Evolutionary conservation across 192 early-diverging fungal species (phyloP).

Genomic region (Mortierella antarctica): DNA sequence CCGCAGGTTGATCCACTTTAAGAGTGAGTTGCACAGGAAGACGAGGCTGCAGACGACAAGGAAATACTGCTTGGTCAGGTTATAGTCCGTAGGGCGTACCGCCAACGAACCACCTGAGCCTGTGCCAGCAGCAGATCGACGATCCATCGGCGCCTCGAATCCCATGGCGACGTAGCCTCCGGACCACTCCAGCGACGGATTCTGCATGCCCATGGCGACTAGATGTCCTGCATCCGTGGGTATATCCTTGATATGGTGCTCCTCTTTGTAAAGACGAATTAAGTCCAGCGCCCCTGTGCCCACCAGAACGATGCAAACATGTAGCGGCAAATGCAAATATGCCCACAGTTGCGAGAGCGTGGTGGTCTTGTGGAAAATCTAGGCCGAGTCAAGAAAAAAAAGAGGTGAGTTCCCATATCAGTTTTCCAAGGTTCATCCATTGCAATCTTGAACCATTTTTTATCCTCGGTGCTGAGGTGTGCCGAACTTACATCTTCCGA

Average conservation of each 20-base stretch:
- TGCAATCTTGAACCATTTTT: too few relatives aligned
- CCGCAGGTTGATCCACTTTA: conserved; percentile 49
- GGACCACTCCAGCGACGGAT: too few relatives aligned
- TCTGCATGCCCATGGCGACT: too few relatives aligned
- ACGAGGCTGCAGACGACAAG: conserved; percentile 34
- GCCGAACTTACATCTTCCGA: conserved; percentile 54
- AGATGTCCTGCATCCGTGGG: not conserved
- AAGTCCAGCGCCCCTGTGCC: conserved; percentile 50
- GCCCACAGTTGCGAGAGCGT: conserved; percentile 56
- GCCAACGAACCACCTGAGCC: not conserved
- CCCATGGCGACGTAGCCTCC: not conserved
- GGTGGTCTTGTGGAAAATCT: conserved; percentile 41
- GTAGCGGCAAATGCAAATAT: conserved; percentile 59
- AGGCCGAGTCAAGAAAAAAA: not conserved
- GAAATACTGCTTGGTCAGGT: conserved; percentile 38
- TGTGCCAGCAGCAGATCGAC: not conserved
- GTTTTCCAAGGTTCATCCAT: not conserved
- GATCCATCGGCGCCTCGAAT: conserved; percentile 26
- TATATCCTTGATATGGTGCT: conserved; percentile 25
- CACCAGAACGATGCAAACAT: conserved; percentile 58
- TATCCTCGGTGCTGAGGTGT: too few relatives aligned
- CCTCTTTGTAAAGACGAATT: conserved; percentile 36
- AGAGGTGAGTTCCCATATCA: not conserved
- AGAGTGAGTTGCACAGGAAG: conserved; percentile 35
- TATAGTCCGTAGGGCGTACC: conserved; percentile 14